phyloP scores from a whole-genome alignment of 495 filamentous ascomycete genomes.

The Hypoxylon fragiforme region DNA sequence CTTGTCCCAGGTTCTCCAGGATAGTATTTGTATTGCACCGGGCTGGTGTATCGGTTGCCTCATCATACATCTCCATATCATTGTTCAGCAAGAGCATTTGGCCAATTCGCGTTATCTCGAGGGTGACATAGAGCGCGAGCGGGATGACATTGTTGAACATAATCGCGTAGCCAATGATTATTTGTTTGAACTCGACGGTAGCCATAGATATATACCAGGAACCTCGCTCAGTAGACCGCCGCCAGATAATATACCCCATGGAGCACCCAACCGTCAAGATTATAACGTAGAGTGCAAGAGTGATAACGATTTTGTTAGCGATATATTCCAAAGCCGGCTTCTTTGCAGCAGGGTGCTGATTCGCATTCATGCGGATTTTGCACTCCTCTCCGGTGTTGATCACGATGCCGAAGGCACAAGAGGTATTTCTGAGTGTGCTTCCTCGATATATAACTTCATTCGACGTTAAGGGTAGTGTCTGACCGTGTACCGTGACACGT shows the following conservation, averaged over 20 bases:
- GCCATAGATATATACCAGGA: slow-evolving; percentile 76
- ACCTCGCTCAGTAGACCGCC: slow-evolving; percentile 58
- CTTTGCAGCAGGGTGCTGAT: slow-evolving; percentile 86
- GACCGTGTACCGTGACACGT: slow-evolving; percentile 62
- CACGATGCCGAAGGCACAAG: slow-evolving; percentile 69
- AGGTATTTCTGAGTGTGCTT: slow-evolving; percentile 79
- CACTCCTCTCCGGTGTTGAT: slow-evolving; percentile 90
- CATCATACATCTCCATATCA: slow-evolving; percentile 90
- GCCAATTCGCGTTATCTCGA: slow-evolving; percentile 85
- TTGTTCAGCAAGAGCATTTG: slow-evolving; percentile 76
- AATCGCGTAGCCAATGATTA: slow-evolving; percentile 86
- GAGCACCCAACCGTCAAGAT: slow-evolving; percentile 74
- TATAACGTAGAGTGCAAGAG: slow-evolving; percentile 77
- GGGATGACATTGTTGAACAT: slow-evolving; percentile 93
- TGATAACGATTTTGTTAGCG: slow-evolving; percentile 80
- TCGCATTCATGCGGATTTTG: slow-evolving; percentile 91
- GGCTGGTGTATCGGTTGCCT: slow-evolving; percentile 77
- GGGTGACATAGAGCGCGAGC: slow-evolving; percentile 82
- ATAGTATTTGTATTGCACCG: slow-evolving; percentile 90
- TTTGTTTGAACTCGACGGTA: slow-evolving; percentile 70
- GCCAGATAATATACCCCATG: slow-evolving; percentile 78
- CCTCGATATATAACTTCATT: slow-evolving; percentile 83
- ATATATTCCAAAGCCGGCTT: slow-evolving; percentile 74
- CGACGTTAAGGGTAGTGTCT: slow-evolving; percentile 74
- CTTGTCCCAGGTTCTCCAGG: slow-evolving; percentile 87